Percentiles rank a stretch among this genome's conserved stretches.
phyloP scores from a whole-genome alignment of 2,329 filamentous ascomycete genomes.

The Elsinoe australis region DNA sequence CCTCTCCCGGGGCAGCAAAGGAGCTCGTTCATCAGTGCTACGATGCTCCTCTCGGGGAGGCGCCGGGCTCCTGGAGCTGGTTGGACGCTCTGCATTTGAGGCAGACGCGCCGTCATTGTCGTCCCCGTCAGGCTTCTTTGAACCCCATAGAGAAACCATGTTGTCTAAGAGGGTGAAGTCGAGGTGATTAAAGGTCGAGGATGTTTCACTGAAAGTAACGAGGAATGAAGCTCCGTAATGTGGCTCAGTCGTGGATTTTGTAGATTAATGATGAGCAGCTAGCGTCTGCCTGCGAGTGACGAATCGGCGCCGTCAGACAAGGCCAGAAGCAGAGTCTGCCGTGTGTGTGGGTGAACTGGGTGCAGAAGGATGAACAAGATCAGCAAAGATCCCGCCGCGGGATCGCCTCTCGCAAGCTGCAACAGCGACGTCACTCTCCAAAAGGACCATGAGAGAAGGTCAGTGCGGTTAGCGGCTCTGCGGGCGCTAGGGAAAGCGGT shows the following conservation, averaged over 20 bases:
- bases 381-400: no score
- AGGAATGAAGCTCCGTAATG: no score
- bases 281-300: not conserved
- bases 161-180: not conserved
- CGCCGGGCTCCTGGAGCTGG: no score
- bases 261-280: not conserved
- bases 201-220: no score
- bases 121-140: constrained; percentile 41
- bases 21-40: constrained; percentile 54
- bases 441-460: not conserved
- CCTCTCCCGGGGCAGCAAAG: constrained; percentile 48
- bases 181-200: not conserved
- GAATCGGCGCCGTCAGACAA: not conserved
- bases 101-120: constrained; percentile 27
- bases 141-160: constrained; percentile 51
- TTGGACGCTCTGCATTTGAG: constrained; percentile 19
- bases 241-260: not conserved
- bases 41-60: constrained; percentile 28
- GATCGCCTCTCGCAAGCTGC: no score
- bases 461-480: not conserved
- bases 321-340: not conserved
- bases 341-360: not conserved
- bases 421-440: no score
- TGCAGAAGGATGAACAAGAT: not conserved
- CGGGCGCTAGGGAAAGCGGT: not conserved